Evolutionary conservation across 768 basidiomycete genomes (phyloP), one percentile per base, ranked within the genome.

Genomic region (Dacryopinax primogenitus): DNA sequence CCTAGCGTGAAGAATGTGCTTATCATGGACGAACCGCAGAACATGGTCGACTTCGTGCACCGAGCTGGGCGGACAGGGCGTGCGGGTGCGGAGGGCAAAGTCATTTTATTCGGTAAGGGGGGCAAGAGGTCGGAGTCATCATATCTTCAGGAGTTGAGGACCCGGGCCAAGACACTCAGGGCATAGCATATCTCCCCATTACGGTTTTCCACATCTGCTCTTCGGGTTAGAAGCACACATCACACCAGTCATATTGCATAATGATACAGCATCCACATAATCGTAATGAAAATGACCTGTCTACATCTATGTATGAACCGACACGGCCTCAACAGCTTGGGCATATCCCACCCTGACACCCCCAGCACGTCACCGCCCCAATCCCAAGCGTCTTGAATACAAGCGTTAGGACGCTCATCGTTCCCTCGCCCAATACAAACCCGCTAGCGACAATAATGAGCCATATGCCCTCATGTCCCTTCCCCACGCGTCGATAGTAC

Each of bases 381-480:
- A 91, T 76, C 1, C 91, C 92, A 34, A 81, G 80, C 33, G 86
- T 90, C 67, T 84, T 84, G 67, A 96, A 74, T 6, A 86, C 70
- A 61, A 98, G 78, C 15, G 88, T 83, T 32, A 93, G 75, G 51
- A 98, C 81, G 72, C 92, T 93, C 41, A 90, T 79, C 34, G 96
- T 85, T 1, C 95, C 95, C 73, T 98, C 95, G 21, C 95, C 95
- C 18, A 98, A 78, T 28, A 98, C 94, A 73, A 98, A 96, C 1
- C 95, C 95, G 73, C 89, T 92, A 6, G 94, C 95, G 39, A 95
- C 79, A 28, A 97, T 84, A 70, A 98, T 87, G 35, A 94, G 76
- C 33, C 82, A 78, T 66, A 92, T 90, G 66, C 87, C 86, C 44
- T 65, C 21, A 39, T 63, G 23, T 26, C 61, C 26, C 39, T 76